Conservation (phyloP, 2,329 filamentous ascomycete species). For the Cytospora piceicola region DNA sequence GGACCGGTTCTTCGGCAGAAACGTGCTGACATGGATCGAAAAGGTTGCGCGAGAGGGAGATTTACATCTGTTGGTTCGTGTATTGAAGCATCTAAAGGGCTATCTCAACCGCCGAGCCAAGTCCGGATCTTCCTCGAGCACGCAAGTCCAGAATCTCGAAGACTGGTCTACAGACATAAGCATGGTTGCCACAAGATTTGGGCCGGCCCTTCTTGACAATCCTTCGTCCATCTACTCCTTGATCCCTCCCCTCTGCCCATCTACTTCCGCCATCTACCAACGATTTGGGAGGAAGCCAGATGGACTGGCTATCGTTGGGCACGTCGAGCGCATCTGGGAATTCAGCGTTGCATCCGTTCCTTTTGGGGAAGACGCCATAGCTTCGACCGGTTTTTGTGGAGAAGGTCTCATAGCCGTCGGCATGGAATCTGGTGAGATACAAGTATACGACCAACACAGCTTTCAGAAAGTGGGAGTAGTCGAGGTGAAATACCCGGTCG, state of each 20-base stretch:
- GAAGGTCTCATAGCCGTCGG: slow-evolving; percentile 30
- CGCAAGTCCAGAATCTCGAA: slow-evolving; percentile 34
- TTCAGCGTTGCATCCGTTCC: slow-evolving; percentile 32
- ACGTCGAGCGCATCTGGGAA: slow-evolving; percentile 30
- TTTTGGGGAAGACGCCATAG: slow-evolving; percentile 27
- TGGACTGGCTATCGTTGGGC: slow-evolving; percentile 29
- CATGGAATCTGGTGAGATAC: slow-evolving; percentile 30
- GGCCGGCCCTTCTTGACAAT: slow-evolving; percentile 33
- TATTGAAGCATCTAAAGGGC: slow-evolving; percentile 35
- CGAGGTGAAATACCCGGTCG: slow-evolving; percentile 19
- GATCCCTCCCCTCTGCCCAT: slow-evolving; percentile 43
- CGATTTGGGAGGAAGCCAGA: slow-evolving; percentile 29
- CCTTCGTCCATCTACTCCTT: slow-evolving; percentile 42
- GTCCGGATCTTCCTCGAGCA: slow-evolving; percentile 33
- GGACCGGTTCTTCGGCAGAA: slow-evolving; percentile 36
- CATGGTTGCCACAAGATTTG: slow-evolving; percentile 41
- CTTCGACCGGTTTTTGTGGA: slow-evolving; percentile 29
- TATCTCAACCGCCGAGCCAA: slow-evolving; percentile 36
- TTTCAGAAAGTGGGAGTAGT: slow-evolving; percentile 27
- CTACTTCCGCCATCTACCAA: slow-evolving; percentile 29
- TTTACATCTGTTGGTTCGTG: slow-evolving; percentile 33
- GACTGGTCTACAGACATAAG: slow-evolving; percentile 41
- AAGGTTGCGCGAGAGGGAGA: slow-evolving; percentile 33
- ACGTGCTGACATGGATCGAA: slow-evolving; percentile 40
- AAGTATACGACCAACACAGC: slow-evolving; percentile 29